A percentile compares a stretch with the other conserved stretches of the same genome.
Conservation (phyloP, 768 basidiomycete genomes). For the Mycena capillaripes region DNA sequence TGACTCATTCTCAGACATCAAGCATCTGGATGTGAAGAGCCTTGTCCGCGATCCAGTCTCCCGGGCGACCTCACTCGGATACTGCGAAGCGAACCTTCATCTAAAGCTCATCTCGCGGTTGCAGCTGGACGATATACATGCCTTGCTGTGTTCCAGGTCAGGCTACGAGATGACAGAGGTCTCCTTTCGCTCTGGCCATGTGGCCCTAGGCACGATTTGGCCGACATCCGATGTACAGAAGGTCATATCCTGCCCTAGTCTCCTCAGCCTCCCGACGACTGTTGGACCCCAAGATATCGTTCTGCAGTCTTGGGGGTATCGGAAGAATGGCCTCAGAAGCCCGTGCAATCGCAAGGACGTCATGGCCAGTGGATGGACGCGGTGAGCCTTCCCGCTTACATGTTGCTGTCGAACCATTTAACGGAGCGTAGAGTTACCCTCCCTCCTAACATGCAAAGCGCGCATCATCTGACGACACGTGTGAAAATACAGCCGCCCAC, state of each 20-base stretch:
- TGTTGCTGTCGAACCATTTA: background rate
- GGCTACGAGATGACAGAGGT: slow-evolving; percentile 8
- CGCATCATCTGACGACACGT: background rate
- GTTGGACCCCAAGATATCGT: background rate
- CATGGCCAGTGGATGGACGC: background rate
- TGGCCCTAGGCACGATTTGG: slow-evolving; percentile 15
- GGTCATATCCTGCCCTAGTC: background rate
- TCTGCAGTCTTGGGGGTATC: background rate
- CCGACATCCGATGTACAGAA: background rate
- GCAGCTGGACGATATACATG: slow-evolving; percentile 11
- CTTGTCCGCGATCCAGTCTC: background rate
- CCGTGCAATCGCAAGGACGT: background rate
- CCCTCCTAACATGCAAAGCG: background rate
- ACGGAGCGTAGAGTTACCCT: background rate
- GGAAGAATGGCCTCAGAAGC: background rate
- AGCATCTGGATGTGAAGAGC: slow-evolving; percentile 4
- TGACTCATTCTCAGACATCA: slow-evolving; percentile 3
- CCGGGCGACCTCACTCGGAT: background rate
- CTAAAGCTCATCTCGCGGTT: background rate
- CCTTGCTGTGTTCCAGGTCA: background rate
- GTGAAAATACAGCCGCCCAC: background rate
- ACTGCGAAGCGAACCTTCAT: background rate
- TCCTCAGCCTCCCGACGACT: background rate
- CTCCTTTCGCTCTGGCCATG: slow-evolving; percentile 1
- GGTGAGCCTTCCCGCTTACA: background rate